Evolutionary conservation across 192 early-diverging fungal species (phyloP).

Genomic region (Tieghemiomyces parasiticus): DNA sequence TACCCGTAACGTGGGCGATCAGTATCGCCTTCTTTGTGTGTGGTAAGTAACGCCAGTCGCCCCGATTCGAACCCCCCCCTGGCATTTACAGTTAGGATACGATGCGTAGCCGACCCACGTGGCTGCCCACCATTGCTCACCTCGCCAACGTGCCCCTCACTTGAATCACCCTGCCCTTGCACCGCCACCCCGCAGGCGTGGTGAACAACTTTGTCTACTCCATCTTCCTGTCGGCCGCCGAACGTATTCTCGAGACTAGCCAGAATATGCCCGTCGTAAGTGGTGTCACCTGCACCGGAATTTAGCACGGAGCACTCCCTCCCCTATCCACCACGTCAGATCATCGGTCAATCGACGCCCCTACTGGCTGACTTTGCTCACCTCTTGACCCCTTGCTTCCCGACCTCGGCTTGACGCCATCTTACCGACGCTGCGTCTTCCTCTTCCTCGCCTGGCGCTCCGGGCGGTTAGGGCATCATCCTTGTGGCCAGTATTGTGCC

Average conservation of each 20-base stretch:
- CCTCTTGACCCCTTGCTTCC: not conserved
- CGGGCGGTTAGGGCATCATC: not conserved
- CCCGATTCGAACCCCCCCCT: not conserved
- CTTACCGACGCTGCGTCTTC: too few species aligned
- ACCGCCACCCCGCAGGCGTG: not conserved
- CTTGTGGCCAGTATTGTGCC: constrained; percentile 4
- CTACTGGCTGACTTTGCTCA: not conserved
- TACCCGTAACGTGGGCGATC: not conserved
- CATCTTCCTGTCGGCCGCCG: constrained; percentile 8
- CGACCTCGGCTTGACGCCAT: too few species aligned
- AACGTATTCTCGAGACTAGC: not conserved
- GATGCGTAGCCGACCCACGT: too few species aligned
- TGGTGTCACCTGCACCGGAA: not conserved
- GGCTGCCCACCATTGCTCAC: too few species aligned
- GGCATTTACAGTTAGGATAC: too few species aligned
- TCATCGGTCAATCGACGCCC: not conserved
- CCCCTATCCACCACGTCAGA: too few species aligned
- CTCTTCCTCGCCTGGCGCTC: too few species aligned
- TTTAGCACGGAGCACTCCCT: too few species aligned
- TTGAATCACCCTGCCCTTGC: too few species aligned
- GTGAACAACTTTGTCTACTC: constrained; percentile 7
- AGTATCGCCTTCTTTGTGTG: constrained; percentile 2
- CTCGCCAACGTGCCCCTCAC: not conserved
- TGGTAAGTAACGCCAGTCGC: not conserved
- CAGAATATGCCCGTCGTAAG: not conserved